phyloP scores from a whole-genome alignment of 2,329 filamentous ascomycete species.

The Diaporthe destruens region DNA sequence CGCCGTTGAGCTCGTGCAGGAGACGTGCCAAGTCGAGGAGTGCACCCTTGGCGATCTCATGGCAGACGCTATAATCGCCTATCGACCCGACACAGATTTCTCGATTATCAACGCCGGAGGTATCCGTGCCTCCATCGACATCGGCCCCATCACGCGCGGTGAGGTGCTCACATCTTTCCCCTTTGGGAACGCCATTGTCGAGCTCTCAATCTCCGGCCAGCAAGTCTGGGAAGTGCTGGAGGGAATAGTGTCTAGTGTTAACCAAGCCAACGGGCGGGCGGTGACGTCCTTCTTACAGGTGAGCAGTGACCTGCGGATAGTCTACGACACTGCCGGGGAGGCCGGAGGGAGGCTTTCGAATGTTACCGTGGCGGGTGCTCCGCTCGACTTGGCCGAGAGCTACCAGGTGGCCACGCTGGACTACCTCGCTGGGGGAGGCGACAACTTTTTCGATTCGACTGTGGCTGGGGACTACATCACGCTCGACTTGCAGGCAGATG shows the following conservation, averaged over 20 bases:
- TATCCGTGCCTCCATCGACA: slow-evolving; percentile 72
- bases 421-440: slow-evolving; percentile 72
- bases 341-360: slow-evolving; percentile 65
- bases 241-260: slow-evolving; percentile 67
- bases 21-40: slow-evolving; percentile 68
- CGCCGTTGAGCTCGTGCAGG: slow-evolving; percentile 69
- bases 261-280: slow-evolving; percentile 64
- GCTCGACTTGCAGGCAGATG: slow-evolving; percentile 64
- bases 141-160: slow-evolving; percentile 72
- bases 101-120: slow-evolving; percentile 75
- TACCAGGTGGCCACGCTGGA: slow-evolving; percentile 74
- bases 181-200: slow-evolving; percentile 74
- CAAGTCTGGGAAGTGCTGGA: slow-evolving; percentile 70
- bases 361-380: slow-evolving; percentile 62
- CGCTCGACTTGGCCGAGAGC: slow-evolving; percentile 57
- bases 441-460: slow-evolving; percentile 63
- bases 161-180: slow-evolving; percentile 75
- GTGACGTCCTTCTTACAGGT: slow-evolving; percentile 73
- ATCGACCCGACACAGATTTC: slow-evolving; percentile 65
- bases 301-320: slow-evolving; percentile 66
- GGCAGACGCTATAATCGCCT: slow-evolving; percentile 71
- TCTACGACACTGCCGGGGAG: slow-evolving; percentile 66
- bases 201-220: slow-evolving; percentile 65
- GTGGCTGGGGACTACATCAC: slow-evolving; percentile 50
- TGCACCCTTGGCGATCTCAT: slow-evolving; percentile 70